Base-by-base conservation (phyloP, 805 yeast species). In the Priceomyces medius region DNA sequence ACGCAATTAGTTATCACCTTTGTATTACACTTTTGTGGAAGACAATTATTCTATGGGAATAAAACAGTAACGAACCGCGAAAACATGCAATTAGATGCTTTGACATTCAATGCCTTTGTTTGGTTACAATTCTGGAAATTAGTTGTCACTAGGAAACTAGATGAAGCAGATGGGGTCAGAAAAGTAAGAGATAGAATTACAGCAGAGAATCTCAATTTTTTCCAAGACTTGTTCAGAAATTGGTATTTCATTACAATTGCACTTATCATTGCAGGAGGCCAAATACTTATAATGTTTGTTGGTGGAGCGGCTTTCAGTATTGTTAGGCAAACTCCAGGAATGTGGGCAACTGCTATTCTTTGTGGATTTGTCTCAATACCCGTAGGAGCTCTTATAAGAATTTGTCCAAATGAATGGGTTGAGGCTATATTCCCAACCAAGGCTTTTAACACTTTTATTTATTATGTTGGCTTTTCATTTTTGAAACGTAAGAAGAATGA, bases 91-190 rank as follows among this genome's bases (percentile, higher is more conserved):
- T 64, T 91, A 27, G 76, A 80, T 49, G 88, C 98, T 2, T 72
- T 90, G 78, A 91, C 95, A 1, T 93, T 93, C 73, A 93, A 93
- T 63, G 76, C 98, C 0, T 93, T 93, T 73, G 98, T 93, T 36
- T 93, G 99, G 99, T 72, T 93, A 63, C 99, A 93, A 68, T 85
- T 93, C 59, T 93, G 93, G 79, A 89, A 91, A 53, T 74, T 93
- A 65, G 80, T 91, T 56, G 95, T 88, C 32, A 83, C 96, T 13
- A 80, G 99, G 57, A 86, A 95, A 49, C 70, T 93, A 44, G 97
- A 93, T 63, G 95, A 86, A 64, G 89, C 83, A 41, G 90, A 83
- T 52, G 88, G 84, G 17, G 68, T 84, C 20, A 68, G 68, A 2
- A 69, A 62, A 2, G 68, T 85, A 37, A 71, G 69, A 45, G 84